Conservation (phyloP, 768 basidiomycete genomes). For the Mrakia blollopis region DNA sequence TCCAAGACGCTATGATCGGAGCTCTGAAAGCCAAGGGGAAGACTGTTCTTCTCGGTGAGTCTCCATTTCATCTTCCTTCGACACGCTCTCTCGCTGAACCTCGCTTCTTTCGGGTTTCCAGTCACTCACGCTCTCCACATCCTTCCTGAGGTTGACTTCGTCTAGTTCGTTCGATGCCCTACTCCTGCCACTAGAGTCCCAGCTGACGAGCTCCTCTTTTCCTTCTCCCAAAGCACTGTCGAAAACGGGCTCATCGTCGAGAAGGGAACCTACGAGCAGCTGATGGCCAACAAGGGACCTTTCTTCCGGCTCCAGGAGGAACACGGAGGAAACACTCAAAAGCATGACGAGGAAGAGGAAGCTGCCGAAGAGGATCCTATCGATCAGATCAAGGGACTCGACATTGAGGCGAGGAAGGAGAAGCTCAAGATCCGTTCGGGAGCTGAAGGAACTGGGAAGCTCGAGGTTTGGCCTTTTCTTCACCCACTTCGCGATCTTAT, state of each 20-base stretch:
- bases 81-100: neutral
- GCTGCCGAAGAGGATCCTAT: slow-evolving; percentile 37
- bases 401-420: slow-evolving; percentile 45
- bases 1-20: slow-evolving; percentile 72
- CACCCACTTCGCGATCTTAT: neutral
- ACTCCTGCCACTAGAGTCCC: no score
- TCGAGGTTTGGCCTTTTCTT: slow-evolving; percentile 45
- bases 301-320: slow-evolving; percentile 59
- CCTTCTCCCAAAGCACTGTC: slow-evolving; percentile 49
- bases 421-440: slow-evolving; percentile 51
- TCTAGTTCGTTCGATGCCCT: slow-evolving; percentile 48
- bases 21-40: slow-evolving; percentile 55
- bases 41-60: slow-evolving; percentile 61
- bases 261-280: slow-evolving; percentile 67
- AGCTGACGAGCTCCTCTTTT: no score
- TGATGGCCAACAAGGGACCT: slow-evolving; percentile 56
- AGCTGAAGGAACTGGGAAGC: slow-evolving; percentile 57
- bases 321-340: slow-evolving; percentile 52
- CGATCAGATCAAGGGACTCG: slow-evolving; percentile 38
- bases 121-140: slow-evolving; percentile 91
- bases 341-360: slow-evolving; percentile 42
- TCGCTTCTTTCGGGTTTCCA: neutral
- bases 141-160: slow-evolving; percentile 79
- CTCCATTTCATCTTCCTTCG: neutral
- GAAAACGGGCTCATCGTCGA: slow-evolving; percentile 72